Base-by-base conservation (phyloP, 2,329 filamentous ascomycete species). In the Xylariaceae sp. region DNA sequence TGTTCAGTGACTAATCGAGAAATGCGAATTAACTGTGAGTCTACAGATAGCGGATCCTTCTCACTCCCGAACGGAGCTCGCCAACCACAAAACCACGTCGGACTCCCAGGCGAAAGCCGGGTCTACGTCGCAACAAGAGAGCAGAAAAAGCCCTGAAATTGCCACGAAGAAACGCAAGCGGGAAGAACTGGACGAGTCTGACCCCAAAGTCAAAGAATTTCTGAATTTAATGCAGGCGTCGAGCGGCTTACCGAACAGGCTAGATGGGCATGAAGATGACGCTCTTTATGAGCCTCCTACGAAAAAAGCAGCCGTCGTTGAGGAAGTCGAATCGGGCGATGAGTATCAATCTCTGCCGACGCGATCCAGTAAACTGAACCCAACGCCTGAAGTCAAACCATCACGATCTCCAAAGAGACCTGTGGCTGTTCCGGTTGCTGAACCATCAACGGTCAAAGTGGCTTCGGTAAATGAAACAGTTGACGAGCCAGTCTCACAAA, bases 181-280 rank as follows among this genome's bases (percentile, higher is more conserved):
- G 54, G 77, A 78, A 52, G 76, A 76, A 43, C 64, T 75, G 19
- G 76, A 83, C 60, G 76, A 81, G 62, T 76, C 84, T 9, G 88
- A 96, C 65, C 83, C 87, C 4, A 95, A 94, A 73, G 76, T 96
- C 58, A 83, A 87, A 67, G 91, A 96, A 73, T 97, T 88, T 69
- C 75, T 97, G 50, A 83, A 88, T 57, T 83, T 91, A 48, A 95
- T 96, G 85, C 83, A 88, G 65, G 74, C 82, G 44, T 75, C 80
- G 9, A 84, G 83, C 34, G 84, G 60, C 43, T 60, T 87, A 61
- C 75, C 77, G 19, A 87, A 85, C 63, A 81, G 83, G 79, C 75
- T 80, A 53, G 80, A 83, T 63, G 80, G 81, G 61, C 62, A 74
- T 57, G 65, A 64, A 29, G 58, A 64, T 40, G 54, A 62, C 45